phyloP scores from a whole-genome alignment of 2,329 filamentous ascomycete genomes.

The Aspergillus unguis region DNA sequence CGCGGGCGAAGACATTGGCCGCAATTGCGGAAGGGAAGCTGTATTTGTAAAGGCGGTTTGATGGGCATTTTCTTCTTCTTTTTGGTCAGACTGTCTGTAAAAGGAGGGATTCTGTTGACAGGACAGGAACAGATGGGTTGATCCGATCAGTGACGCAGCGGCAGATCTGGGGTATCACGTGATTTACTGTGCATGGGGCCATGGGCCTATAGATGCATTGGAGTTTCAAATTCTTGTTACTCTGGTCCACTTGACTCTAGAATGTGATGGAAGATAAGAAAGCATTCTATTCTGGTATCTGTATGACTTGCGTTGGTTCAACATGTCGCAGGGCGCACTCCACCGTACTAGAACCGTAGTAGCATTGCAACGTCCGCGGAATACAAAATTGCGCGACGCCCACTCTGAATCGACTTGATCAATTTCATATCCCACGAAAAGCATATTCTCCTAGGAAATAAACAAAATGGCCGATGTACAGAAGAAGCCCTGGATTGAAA shows the following conservation, averaged over 20 bases:
- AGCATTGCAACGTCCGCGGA: too few relatives aligned
- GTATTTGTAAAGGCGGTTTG: slow-evolving; percentile 12
- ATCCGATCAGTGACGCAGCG: not conserved
- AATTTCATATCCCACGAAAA: not conserved
- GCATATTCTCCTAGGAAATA: not conserved
- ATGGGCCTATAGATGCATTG: too few relatives aligned
- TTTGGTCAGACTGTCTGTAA: too few relatives aligned
- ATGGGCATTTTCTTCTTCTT: slow-evolving; percentile 8
- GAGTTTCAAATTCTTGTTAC: too few relatives aligned
- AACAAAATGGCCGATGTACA: slow-evolving; percentile 7
- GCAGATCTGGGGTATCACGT: not conserved
- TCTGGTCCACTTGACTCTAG: too few relatives aligned
- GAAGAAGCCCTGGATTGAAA: slow-evolving; percentile 39
- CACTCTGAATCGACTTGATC: not conserved
- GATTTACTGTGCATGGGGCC: too few relatives aligned
- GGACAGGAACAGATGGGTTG: not conserved
- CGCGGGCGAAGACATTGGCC: slow-evolving; percentile 25
- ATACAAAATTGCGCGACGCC: too few relatives aligned
- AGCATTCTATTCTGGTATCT: too few relatives aligned
- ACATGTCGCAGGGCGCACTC: too few relatives aligned
- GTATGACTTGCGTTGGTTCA: too few relatives aligned
- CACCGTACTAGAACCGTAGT: too few relatives aligned
- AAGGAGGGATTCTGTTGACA: not conserved
- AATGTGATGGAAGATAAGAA: too few relatives aligned
- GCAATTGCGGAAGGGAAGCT: slow-evolving; percentile 27